Conservation (phyloP, 1,139 yeast species). For the Magnusiomyces sp. region DNA sequence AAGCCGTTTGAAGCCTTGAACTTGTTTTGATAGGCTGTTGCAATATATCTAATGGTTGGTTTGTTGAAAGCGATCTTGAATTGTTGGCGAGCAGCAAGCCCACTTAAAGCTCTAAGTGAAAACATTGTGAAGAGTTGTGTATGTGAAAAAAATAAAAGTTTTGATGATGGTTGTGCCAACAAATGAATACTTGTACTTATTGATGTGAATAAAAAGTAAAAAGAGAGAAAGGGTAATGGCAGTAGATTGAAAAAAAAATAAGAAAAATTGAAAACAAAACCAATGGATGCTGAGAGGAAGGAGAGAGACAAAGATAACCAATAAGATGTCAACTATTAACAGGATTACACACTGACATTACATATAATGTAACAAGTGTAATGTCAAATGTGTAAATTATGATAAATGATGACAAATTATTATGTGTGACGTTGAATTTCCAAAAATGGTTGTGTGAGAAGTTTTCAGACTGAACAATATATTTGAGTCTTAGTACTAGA, state of each 20-base stretch:
- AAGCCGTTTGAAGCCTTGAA: conserved; percentile 14
- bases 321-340: no score
- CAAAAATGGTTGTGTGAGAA: neutral
- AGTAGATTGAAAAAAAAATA: no score
- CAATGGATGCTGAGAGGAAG: no score
- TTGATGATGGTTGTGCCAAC: no score
- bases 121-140: conserved; percentile 6
- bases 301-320: no score
- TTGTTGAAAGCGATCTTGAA: conserved; percentile 2
- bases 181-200: no score
- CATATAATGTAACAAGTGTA: no score
- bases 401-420: neutral
- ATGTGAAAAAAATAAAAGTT: neutral
- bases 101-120: conserved; percentile 14
- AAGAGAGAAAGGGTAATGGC: no score
- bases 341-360: no score
- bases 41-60: conserved; percentile 10
- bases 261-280: no score
- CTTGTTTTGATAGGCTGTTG: conserved; percentile 11
- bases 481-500: neutral
- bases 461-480: neutral
- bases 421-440: neutral
- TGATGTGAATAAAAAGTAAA: no score
- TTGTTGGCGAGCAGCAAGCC: conserved; percentile 10
- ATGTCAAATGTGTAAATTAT: no score